Base-by-base conservation (phyloP, 768 basidiomycete species). In the Amylocystis lapponica region DNA sequence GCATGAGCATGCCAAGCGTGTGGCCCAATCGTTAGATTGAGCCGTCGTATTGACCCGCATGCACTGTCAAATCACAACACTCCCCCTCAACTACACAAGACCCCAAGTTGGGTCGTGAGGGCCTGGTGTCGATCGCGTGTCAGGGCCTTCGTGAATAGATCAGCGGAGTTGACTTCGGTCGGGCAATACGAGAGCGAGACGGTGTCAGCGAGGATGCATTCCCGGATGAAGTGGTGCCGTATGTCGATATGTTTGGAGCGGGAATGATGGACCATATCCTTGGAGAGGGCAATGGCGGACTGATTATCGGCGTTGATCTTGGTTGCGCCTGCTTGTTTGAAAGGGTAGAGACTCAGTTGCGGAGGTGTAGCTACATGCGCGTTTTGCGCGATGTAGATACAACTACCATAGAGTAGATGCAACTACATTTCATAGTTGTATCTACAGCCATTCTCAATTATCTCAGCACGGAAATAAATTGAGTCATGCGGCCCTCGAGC, bases 131-230 rank as follows among this genome's bases (percentile, higher is more conserved):
- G 17, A 30, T 9, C 45, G 9, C 44, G 44, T 2, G 48, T 29
- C 25, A 55, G 47, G 1, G 57, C 41, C 46, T 73, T 72, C 0
- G 68, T 73, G 41, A 74, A 61, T 8, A 66, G 55, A 49, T 73
- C 69, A 0, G 70, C 66, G 12, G 56, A 36, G 47, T 66, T 70
- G 22, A 66, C 53, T 0, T 37, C 27, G 0, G 67, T 65, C 2
- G 65, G 58, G 20, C 64, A 49, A 52, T 66, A 66, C 5, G 26
- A 7, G 5, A 66, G 41, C 2, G 34, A 19, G 21, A 71, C 46
- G 2, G 48, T 45, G 6, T 56, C 48, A 0, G 47, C 36, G 20
- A 64, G 44, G 20, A 62, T 50, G 23, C 45, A 43, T 12, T 68
- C 47, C 9, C 60, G 59, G 11, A 62, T 45, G 33, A 51, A 54